Percentiles rank a stretch among this genome's conserved stretches.
Evolutionary conservation across 2,329 filamentous ascomycete genomes (phyloP).

Genomic region (Trichoderma hamatum): DNA sequence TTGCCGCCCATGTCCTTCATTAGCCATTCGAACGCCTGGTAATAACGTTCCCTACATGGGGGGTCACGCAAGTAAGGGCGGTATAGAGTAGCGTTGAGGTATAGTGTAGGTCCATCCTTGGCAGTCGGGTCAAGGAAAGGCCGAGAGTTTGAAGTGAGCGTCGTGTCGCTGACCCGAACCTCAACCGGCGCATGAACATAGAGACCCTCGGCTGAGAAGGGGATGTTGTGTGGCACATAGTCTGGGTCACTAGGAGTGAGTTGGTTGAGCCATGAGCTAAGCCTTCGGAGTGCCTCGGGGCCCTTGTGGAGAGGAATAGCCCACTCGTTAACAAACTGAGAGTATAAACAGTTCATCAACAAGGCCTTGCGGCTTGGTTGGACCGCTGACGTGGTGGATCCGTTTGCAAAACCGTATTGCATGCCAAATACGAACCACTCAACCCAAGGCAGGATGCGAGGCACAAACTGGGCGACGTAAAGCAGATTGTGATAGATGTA

Average conservation of each 20-base stretch:
- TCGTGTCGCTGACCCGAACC: constrained; percentile 80
- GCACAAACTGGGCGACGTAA: constrained; percentile 75
- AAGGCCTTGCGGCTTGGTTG: constrained; percentile 80
- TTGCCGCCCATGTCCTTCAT: constrained; percentile 82
- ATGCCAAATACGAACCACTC: constrained; percentile 98
- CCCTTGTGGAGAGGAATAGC: constrained; percentile 84
- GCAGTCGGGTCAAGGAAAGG: constrained; percentile 71
- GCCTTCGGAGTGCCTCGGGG: constrained; percentile 79
- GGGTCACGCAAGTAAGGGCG: constrained; percentile 78
- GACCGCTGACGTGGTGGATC: constrained; percentile 69
- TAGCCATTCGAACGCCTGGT: constrained; percentile 86
- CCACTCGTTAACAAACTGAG: constrained; percentile 99
- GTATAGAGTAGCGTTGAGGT: constrained; percentile 89
- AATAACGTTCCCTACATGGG: constrained; percentile 75
- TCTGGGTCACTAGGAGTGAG: constrained; percentile 63
- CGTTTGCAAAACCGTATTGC: constrained; percentile 88
- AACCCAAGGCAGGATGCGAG: constrained; percentile 79
- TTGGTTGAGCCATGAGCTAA: constrained; percentile 82
- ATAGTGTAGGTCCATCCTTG: constrained; percentile 72
- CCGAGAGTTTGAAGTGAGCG: constrained; percentile 40
- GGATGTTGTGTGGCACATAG: constrained; percentile 70
- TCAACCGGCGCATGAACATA: constrained; percentile 91
- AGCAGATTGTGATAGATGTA: constrained; percentile 91
- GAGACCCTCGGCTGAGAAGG: constrained; percentile 75
- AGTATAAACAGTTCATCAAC: constrained; percentile 96